phyloP scores from a whole-genome alignment of 2,329 filamentous ascomycete species.

The Fusarium decemcellulare region DNA sequence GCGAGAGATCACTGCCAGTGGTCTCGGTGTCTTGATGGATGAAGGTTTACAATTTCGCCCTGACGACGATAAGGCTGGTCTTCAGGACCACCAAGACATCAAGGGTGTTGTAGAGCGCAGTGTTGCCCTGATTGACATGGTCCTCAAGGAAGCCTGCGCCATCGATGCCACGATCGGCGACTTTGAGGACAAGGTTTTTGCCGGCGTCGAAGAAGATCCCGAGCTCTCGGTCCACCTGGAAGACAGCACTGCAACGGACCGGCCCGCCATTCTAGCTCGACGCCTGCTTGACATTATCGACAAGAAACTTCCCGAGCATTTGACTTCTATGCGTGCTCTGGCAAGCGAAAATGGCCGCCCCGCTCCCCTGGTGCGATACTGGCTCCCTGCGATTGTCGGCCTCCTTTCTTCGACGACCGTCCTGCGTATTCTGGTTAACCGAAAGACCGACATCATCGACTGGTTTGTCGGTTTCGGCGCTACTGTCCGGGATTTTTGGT shows the following conservation, averaged over 20 bases:
- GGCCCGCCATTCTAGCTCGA: constrained; percentile 73
- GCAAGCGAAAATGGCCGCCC: constrained; percentile 81
- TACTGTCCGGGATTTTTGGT: constrained; percentile 91
- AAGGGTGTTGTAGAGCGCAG: constrained; percentile 85
- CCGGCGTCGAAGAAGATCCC: constrained; percentile 72
- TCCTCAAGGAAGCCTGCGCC: constrained; percentile 79
- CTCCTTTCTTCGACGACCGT: constrained; percentile 89
- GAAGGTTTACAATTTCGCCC: constrained; percentile 82
- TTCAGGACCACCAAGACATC: constrained; percentile 65
- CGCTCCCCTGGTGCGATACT: constrained; percentile 83
- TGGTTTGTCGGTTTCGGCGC: constrained; percentile 86
- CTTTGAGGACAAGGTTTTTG: constrained; percentile 77
- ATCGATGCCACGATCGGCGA: constrained; percentile 74
- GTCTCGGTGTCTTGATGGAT: constrained; percentile 88
- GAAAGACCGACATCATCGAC: constrained; percentile 80
- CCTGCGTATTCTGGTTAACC: constrained; percentile 82
- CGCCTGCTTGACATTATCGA: constrained; percentile 80
- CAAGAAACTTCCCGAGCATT: constrained; percentile 77
- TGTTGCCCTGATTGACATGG: constrained; percentile 87
- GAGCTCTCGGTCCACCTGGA: constrained; percentile 68
- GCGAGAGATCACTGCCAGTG: constrained; percentile 85
- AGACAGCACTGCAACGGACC: constrained; percentile 60
- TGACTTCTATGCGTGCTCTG: constrained; percentile 66
- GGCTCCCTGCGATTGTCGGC: constrained; percentile 81
- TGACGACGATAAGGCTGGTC: constrained; percentile 70